These are phyloP conservation scores for Populus nigra DNA, from an alignment of 345 rosid species.

Conservation along the genomic window DNA sequence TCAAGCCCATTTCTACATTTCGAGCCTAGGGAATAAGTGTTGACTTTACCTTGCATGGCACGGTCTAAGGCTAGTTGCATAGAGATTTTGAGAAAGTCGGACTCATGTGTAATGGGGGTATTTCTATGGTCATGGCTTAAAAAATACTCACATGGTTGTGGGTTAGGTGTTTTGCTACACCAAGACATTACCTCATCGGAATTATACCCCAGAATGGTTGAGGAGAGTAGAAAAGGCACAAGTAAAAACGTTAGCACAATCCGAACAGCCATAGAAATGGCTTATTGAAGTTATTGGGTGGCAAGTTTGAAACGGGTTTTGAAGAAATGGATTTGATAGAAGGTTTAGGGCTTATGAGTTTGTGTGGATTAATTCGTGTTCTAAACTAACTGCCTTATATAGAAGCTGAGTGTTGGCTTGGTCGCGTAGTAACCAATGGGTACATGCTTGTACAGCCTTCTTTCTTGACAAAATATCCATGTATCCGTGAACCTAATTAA, in stretches of 20 bases:
- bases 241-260: slow-evolving; percentile 26
- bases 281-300: background rate
- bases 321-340: background rate
- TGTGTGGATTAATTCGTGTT: background rate
- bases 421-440: background rate
- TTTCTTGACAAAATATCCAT: background rate
- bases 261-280: slow-evolving; percentile 41
- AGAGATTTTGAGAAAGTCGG: slow-evolving; percentile 33
- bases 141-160: slow-evolving; percentile 37
- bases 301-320: background rate
- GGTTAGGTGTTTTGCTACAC: slow-evolving; percentile 41
- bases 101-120: slow-evolving; percentile 21
- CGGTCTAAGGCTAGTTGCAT: slow-evolving; percentile 25
- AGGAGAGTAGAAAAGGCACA: slow-evolving; percentile 25
- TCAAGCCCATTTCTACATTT: slow-evolving; percentile 26
- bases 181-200: slow-evolving; percentile 18
- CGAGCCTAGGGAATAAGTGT: slow-evolving; percentile 19
- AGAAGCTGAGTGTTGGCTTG: background rate
- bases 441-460: slow-evolving; percentile 7
- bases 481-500: background rate
- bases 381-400: background rate
- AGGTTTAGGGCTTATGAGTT: background rate
- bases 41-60: slow-evolving; percentile 11
- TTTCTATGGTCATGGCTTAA: slow-evolving; percentile 18
- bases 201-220: slow-evolving; percentile 12